phyloP scores from a whole-genome alignment of 2,329 filamentous ascomycete species.

The Calycina herbarum region DNA sequence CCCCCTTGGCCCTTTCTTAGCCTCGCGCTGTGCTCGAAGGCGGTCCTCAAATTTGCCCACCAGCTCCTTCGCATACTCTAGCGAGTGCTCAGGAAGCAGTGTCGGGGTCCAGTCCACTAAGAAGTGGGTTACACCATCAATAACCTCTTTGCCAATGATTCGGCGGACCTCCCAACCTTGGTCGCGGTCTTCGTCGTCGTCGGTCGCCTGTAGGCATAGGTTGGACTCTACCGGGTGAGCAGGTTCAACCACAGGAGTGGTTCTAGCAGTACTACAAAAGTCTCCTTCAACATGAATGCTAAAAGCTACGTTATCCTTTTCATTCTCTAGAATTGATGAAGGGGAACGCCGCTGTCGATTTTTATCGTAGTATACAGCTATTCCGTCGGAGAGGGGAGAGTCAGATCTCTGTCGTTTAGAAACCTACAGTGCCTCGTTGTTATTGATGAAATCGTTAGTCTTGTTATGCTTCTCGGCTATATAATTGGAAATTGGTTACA shows the following conservation, averaged over 20 bases:
- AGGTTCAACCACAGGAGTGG: too few relatives aligned
- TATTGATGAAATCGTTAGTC: too few relatives aligned
- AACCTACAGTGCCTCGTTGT: too few relatives aligned
- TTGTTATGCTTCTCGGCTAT: too few relatives aligned
- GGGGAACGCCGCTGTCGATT: not conserved
- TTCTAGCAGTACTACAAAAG: not conserved
- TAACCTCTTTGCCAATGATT: constrained; percentile 10
- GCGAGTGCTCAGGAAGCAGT: not conserved
- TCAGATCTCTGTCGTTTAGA: too few relatives aligned
- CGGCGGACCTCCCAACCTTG: not conserved
- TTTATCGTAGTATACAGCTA: not conserved
- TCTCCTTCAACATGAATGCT: not conserved
- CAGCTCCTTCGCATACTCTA: constrained; percentile 6
- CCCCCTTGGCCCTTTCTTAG: constrained; percentile 1
- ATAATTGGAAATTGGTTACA: too few relatives aligned
- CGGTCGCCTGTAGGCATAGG: not conserved
- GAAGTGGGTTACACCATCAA: constrained; percentile 5
- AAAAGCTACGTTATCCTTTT: not conserved
- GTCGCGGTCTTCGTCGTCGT: not conserved
- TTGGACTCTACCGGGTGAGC: not conserved
- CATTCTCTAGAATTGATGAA: too few relatives aligned
- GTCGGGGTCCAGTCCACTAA: constrained; percentile 7
- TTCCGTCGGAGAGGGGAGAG: too few relatives aligned
- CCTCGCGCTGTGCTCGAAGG: too few relatives aligned
- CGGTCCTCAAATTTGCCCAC: constrained; percentile 10